A percentile compares a stretch with the other conserved stretches of the same genome.
Conservation (phyloP, 2,329 filamentous ascomycete species). For the Hymenoscyphus repandus region DNA sequence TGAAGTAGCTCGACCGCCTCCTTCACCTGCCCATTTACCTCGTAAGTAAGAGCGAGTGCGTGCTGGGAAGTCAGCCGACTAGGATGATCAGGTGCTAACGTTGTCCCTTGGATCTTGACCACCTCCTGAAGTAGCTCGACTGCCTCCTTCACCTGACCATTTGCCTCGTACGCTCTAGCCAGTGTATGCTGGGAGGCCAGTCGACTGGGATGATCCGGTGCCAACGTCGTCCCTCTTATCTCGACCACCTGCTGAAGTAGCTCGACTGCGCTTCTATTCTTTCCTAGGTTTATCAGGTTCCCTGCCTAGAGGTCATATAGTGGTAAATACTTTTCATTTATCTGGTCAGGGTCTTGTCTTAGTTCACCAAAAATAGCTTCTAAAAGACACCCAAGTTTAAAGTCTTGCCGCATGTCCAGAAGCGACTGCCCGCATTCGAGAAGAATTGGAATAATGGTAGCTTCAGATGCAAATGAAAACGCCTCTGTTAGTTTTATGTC, state of each 20-base stretch:
- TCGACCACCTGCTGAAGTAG: conserved; percentile 8
- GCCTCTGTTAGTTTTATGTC: conserved; percentile 9
- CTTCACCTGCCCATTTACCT: background rate
- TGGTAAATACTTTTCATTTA: conserved; percentile 14
- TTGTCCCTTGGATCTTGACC: background rate
- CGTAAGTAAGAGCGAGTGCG: background rate
- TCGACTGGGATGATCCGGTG: background rate
- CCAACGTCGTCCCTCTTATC: background rate
- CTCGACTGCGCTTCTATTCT: conserved; percentile 3
- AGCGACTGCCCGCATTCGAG: conserved; percentile 10
- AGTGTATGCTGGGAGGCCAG: background rate
- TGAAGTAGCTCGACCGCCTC: background rate
- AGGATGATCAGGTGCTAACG: background rate
- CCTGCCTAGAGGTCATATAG: conserved; percentile 15
- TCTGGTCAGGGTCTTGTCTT: background rate
- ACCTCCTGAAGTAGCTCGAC: conserved; percentile 6
- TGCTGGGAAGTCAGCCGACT: background rate
- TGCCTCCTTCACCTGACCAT: background rate
- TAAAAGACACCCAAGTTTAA: conserved; percentile 10
- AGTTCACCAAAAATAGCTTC: conserved; percentile 14
- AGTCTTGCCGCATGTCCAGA: conserved; percentile 12
- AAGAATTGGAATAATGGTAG: conserved; percentile 9
- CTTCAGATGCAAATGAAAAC: conserved; percentile 5
- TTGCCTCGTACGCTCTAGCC: background rate
- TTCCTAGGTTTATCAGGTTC: conserved; percentile 8